Evolutionary conservation across 148 eudicot species (phyloP), one percentile per base, ranked within the genome.

Genomic region (Amaranthus hypochondriacus): DNA sequence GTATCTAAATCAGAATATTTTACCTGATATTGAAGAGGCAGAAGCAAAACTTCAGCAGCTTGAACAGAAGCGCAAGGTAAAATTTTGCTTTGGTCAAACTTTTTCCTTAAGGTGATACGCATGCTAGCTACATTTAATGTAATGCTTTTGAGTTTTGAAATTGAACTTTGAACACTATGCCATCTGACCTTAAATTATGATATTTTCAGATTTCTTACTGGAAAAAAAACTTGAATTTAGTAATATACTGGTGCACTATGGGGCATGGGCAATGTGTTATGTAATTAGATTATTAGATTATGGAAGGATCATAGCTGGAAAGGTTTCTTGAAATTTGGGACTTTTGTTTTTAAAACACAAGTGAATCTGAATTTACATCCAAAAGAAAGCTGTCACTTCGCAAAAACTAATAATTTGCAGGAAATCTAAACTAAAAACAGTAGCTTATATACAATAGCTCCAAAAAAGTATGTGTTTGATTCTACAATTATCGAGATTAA

Each of bases 21-120:
- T 87, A 67, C 80, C 84, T 75, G 82, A 76, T 54, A 83, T 95
- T 55, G 74, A 88, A 74, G 78, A 71, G 53, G 90, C 89, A 53
- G 89, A 92, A 76, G 80, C 79, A 68, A 79, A 86, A 50, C 80
- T 68, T 78, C 75, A 54, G 81, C 87, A 83, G 83, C 92, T 92
- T 71, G 87, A 89, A 72, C 73, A 84, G 39, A 72, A 75, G 46
- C 85, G 89, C 42, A 74, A 81, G 97, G 98, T 94, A 79, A 66
- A 69, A 12, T 13, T 73, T 57, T 62, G 14, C n/a, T 63, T 56
- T 63, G 14, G 59, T 47, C 55, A n/a, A 12, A 15, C 52, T 67
- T 13, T 59, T 53, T 52, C 63, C 12, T 56, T 60, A 44, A 21
- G 69, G 69, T 60, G 76, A 56, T 77, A 73, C 70, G 52, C 59